Base-by-base conservation (phyloP, 495 filamentous ascomycete genomes). In the Bryoglossum gracile region DNA sequence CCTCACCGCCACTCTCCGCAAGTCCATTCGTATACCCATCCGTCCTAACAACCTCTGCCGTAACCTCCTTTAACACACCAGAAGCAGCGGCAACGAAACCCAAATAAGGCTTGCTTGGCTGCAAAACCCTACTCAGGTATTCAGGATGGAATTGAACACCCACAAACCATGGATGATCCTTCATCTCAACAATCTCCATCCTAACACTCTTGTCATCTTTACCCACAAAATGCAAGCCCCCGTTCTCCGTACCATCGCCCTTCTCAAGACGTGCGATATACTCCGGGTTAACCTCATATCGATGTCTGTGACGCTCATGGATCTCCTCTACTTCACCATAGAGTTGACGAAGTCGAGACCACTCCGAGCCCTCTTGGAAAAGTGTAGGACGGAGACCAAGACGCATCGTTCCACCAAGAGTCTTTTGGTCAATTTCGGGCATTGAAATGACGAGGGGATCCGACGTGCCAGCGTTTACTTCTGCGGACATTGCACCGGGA, bases 101-200 rank as follows among this genome's bases (percentile, higher is more conserved):
- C 4, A 96, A 72, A 68, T 89, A 92, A 1, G 86, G 80, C 61
- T 79, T 79, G 57, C 80, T 84, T 1, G 89, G 89, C 24, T 78
- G 66, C 54, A 91, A 67, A 4, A 92, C 87, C 26, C 83, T 73
- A 25, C 68, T 76, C 32, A 85, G 67, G 53, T 92, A 94, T 62
- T 95, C 89, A 0, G 88, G 88, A 66, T 95, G 89, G 62, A 84
- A 90, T 65, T 94, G 87, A 16, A 92, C 87, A 49, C 82, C 92
- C 14, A 98, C 86, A 61, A 83, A 98, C 73, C 79, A 98, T 1
- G 86, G 85, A 62, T 98, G 92, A 49, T 95, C 86, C 61, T 77
- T 80, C 43, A 96, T 64, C 67, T 98, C 92, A 19, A 96, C 68
- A 45, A 92, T 75, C 71, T 97, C 92, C 87, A 96, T 92, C 8